Conservation (phyloP, 2,329 filamentous ascomycete genomes). For the Phaeosphaeria sp. region DNA sequence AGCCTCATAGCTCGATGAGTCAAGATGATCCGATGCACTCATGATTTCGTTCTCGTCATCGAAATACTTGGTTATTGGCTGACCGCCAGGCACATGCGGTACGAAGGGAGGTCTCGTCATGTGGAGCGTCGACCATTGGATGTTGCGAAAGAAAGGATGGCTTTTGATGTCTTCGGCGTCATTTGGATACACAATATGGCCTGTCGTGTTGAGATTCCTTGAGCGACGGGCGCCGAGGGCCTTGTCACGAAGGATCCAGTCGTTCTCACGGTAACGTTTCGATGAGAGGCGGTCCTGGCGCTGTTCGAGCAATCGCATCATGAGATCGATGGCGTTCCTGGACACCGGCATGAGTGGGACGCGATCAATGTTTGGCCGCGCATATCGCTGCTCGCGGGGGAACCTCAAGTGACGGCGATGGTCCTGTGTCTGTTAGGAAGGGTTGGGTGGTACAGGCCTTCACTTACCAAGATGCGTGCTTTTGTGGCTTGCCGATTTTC, state of each 20-base stretch:
- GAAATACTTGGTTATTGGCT: slow-evolving; percentile 79
- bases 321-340: slow-evolving; percentile 76
- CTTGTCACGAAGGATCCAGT: slow-evolving; percentile 50
- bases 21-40: slow-evolving; percentile 45
- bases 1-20: slow-evolving; percentile 42
- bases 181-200: slow-evolving; percentile 77
- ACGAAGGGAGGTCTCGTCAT: slow-evolving; percentile 77
- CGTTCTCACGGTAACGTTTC: slow-evolving; percentile 73
- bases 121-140: slow-evolving; percentile 80
- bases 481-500: slow-evolving; percentile 86
- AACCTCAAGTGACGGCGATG: slow-evolving; percentile 75
- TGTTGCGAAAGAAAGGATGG: slow-evolving; percentile 83
- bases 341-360: slow-evolving; percentile 62
- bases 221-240: slow-evolving; percentile 27
- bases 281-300: slow-evolving; percentile 79
- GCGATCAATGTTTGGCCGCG: slow-evolving; percentile 58
- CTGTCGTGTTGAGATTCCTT: slow-evolving; percentile 49
- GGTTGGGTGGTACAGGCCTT: too few relatives aligned
- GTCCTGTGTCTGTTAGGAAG: slow-evolving; percentile 54
- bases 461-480: slow-evolving; percentile 76
- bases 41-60: slow-evolving; percentile 77
- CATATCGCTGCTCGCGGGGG: slow-evolving; percentile 62
- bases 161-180: slow-evolving; percentile 89
- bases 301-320: slow-evolving; percentile 74
- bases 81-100: slow-evolving; percentile 66